These are phyloP conservation scores for Paratinospora sagittata DNA, from an alignment of 164 flowering plant genomes.

Conservation along the genomic window DNA sequence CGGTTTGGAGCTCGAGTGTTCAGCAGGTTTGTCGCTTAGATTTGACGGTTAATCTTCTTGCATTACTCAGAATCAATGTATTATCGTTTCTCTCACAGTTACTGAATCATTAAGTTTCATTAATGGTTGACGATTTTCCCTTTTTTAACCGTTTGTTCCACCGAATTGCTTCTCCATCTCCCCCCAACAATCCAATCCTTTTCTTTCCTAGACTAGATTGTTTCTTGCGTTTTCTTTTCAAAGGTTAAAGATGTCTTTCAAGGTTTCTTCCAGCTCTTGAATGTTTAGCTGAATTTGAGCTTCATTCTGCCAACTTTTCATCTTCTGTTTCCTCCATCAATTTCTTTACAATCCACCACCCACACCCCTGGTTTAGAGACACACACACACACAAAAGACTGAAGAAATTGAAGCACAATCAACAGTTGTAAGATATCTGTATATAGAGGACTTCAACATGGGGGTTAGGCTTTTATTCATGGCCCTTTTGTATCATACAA, in stretches of 20 bases:
- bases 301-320: neutral
- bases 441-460: too few relatives aligned
- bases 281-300: neutral
- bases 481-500: too few relatives aligned
- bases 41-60: conserved; percentile 2
- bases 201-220: too few relatives aligned
- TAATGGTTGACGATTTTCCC: neutral
- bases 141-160: neutral
- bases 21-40: neutral
- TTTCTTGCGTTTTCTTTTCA: too few relatives aligned
- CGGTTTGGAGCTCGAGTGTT: neutral
- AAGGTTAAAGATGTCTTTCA: too few relatives aligned
- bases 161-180: too few relatives aligned
- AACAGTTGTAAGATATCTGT: too few relatives aligned
- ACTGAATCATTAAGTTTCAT: neutral
- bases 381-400: too few relatives aligned
- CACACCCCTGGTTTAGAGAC: too few relatives aligned
- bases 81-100: neutral
- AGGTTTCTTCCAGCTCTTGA: neutral
- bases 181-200: too few relatives aligned
- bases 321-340: neutral
- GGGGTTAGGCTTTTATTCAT: too few relatives aligned
- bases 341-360: neutral
- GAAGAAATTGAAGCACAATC: neutral
- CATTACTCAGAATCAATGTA: conserved; percentile 9